Conservation (phyloP, 805 yeast genomes). For the Wickerhamiella hasegawae region DNA sequence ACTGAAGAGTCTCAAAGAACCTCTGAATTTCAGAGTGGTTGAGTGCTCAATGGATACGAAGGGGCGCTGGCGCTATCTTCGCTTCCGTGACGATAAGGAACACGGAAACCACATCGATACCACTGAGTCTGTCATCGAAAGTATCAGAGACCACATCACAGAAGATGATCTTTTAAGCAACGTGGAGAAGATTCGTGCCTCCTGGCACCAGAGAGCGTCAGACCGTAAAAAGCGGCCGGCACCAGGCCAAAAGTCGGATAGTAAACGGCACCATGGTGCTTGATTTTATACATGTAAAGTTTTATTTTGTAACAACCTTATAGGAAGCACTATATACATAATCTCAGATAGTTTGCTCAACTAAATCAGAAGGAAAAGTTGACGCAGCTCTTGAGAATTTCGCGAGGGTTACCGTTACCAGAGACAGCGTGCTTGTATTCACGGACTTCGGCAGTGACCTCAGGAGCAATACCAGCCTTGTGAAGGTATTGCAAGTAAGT, state of each 20-base stretch:
- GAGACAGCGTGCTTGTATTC: conserved; percentile 36
- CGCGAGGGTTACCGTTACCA: conserved; percentile 54
- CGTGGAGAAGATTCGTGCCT: conserved; percentile 37
- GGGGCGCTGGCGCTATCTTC: conserved; percentile 64
- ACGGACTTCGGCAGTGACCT: conserved; percentile 24
- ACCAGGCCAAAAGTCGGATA: no score
- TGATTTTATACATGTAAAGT: no score
- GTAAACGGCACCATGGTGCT: no score
- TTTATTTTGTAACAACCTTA: no score
- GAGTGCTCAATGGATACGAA: conserved; percentile 60
- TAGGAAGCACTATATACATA: no score
- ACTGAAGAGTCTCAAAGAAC: conserved; percentile 53
- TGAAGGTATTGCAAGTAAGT: conserved; percentile 27
- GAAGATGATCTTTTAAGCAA: conserved; percentile 55
- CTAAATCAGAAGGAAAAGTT: conserved; percentile 16
- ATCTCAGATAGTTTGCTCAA: no score
- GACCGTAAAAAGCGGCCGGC: not conserved
- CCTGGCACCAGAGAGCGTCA: conserved; percentile 41
- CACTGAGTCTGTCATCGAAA: conserved; percentile 65
- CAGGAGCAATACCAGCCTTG: conserved; percentile 27
- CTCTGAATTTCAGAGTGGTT: conserved; percentile 74
- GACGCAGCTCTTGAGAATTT: conserved; percentile 27
- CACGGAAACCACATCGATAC: conserved; percentile 75
- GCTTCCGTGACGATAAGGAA: conserved; percentile 86
- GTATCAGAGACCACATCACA: conserved; percentile 74